Conservation (phyloP, 805 yeast species). For the Wickerhamomyces canadensis region DNA sequence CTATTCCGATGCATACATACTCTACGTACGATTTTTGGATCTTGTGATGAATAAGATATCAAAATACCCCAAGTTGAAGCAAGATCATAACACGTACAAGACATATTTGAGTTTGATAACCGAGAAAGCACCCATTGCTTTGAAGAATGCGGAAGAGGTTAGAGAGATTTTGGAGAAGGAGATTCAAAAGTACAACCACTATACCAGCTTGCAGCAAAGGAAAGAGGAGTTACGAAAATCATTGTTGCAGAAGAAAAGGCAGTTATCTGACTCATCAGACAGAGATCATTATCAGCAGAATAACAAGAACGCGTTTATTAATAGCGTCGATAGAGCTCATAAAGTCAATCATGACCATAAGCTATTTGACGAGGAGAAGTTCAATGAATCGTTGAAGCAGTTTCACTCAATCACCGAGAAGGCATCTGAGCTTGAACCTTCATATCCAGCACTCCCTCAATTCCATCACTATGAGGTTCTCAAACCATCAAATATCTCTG, state of each 20-base stretch:
- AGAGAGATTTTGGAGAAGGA: conserved; percentile 26
- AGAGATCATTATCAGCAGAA: not conserved
- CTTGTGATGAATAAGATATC: conserved; percentile 43
- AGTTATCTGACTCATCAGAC: not conserved
- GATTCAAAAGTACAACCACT: conserved; percentile 22
- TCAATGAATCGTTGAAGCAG: conserved; percentile 13
- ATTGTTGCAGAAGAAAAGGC: conserved; percentile 1
- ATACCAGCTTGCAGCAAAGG: conserved; percentile 21
- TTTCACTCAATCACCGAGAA: conserved; percentile 6
- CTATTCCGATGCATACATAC: conserved; percentile 45
- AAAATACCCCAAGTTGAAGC: conserved; percentile 38
- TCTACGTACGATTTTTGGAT: conserved; percentile 56
- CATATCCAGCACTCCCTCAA: conserved; percentile 17
- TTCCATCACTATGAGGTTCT: conserved; percentile 1
- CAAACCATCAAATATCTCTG: conserved; percentile 4
- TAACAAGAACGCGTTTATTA: too few species aligned
- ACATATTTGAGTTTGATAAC: conserved; percentile 15
- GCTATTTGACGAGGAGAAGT: conserved; percentile 15
- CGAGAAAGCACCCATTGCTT: conserved; percentile 18
- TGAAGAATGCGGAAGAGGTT: conserved; percentile 20
- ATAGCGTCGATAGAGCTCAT: too few species aligned
- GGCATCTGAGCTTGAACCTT: conserved; percentile 5
- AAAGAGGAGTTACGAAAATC: conserved; percentile 15
- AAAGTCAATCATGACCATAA: conserved; percentile 1
- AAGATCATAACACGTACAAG: conserved; percentile 13